A percentile compares a stretch with the other conserved stretches of the same genome.
These are phyloP conservation scores for Lichina pygmaea DNA, from an alignment of 495 filamentous ascomycete species.

Conservation along the genomic window DNA sequence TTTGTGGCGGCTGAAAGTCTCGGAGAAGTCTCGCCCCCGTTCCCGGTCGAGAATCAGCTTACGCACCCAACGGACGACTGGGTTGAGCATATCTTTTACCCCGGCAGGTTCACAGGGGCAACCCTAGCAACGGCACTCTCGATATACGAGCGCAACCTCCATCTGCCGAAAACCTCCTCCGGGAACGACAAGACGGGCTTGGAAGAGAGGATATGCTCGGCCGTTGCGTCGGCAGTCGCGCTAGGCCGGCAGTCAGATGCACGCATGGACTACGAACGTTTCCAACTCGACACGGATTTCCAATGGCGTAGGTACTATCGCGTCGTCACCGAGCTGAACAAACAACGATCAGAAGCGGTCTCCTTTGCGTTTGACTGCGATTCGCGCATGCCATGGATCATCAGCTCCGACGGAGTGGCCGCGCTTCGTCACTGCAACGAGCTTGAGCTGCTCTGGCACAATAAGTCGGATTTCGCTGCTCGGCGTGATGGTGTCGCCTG, in stretches of 20 bases:
- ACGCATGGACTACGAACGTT: slow-evolving; percentile 32
- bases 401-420: slow-evolving; percentile 53
- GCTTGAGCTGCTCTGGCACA: slow-evolving; percentile 41
- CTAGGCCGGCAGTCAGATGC: slow-evolving; percentile 25
- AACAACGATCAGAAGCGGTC: slow-evolving; percentile 50
- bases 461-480: slow-evolving; percentile 8
- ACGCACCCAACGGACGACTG: slow-evolving; percentile 37
- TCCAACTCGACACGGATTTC: slow-evolving; percentile 37
- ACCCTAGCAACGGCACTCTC: slow-evolving; percentile 62
- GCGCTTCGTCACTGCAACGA: slow-evolving; percentile 54
- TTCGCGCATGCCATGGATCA: slow-evolving; percentile 49
- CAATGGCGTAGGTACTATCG: slow-evolving; percentile 85
- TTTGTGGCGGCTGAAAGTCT: slow-evolving; percentile 37
- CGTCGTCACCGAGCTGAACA: slow-evolving; percentile 62
- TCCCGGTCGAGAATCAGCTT: slow-evolving; percentile 24
- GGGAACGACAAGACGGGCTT: slow-evolving; percentile 23
- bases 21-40: slow-evolving; percentile 22
- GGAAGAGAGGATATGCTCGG: slow-evolving; percentile 39
- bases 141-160: slow-evolving; percentile 38
- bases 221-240: slow-evolving; percentile 34
- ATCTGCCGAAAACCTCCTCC: slow-evolving; percentile 14
- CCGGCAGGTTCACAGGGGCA: slow-evolving; percentile 45
- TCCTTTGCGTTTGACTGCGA: slow-evolving; percentile 46
- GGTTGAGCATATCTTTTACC: slow-evolving; percentile 52
- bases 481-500: slow-evolving; percentile 1